phyloP scores from a whole-genome alignment of 2,329 filamentous ascomycete genomes.

The Graphilbum ipis-grandicollis region DNA sequence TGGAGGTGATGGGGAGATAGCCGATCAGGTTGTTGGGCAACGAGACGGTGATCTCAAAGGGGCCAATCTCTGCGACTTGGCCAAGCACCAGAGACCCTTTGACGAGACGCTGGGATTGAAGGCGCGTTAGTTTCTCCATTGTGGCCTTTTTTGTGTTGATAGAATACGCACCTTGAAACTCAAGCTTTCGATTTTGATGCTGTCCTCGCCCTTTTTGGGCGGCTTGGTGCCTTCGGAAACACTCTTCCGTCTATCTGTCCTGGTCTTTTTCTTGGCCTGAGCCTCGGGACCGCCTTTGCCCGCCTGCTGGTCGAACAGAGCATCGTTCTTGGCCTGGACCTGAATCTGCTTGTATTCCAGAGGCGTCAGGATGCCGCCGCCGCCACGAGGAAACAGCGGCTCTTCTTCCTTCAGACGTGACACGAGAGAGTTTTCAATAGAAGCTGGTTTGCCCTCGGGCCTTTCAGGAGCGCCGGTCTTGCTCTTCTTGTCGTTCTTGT shows the following conservation, averaged over 20 bases:
- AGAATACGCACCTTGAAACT: slow-evolving; percentile 47
- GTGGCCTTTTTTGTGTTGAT: too few species aligned
- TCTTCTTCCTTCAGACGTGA: slow-evolving; percentile 58
- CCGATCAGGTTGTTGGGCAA: slow-evolving; percentile 88
- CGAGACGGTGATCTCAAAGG: slow-evolving; percentile 61
- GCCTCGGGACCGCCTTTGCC: slow-evolving; percentile 23
- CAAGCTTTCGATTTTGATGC: slow-evolving; percentile 64
- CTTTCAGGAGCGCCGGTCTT: slow-evolving; percentile 4
- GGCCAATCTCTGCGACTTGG: slow-evolving; percentile 66
- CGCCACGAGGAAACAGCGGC: slow-evolving; percentile 79
- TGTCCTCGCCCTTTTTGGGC: slow-evolving; percentile 34
- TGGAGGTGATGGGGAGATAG: slow-evolving; percentile 78
- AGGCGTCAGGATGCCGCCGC: slow-evolving; percentile 76
- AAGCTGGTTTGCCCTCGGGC: background rate
- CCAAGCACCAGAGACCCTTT: slow-evolving; percentile 79
- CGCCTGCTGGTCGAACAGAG: slow-evolving; percentile 67
- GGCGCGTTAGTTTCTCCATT: too few species aligned
- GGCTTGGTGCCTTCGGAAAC: slow-evolving; percentile 13
- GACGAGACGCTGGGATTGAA: slow-evolving; percentile 55
- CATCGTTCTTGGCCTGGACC: slow-evolving; percentile 82
- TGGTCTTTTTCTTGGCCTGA: slow-evolving; percentile 35
- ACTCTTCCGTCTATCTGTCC: slow-evolving; percentile 31
- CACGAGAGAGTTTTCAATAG: slow-evolving; percentile 15
- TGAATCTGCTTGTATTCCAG: slow-evolving; percentile 94
- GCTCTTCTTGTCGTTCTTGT: slow-evolving; percentile 1